Base-by-base conservation (phyloP, 2,329 filamentous ascomycete species). In the Stagonosporopsis chrysanthemi region DNA sequence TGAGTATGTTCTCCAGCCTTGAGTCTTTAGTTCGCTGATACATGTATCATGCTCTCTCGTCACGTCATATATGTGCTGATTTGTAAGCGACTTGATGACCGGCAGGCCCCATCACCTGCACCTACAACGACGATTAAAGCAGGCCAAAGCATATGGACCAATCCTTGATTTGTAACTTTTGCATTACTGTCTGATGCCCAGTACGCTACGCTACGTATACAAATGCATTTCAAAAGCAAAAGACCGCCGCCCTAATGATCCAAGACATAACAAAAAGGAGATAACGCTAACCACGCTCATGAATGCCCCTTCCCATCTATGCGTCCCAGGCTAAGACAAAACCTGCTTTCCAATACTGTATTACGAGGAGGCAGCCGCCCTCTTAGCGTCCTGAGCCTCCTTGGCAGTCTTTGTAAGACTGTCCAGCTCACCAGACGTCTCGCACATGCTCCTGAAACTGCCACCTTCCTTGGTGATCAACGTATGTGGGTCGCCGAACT, bases 401-500 rank as follows among this genome's bases (percentile, higher is more conserved):
- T 79, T 78, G n/a, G 88, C 88, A 15, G 83, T 81, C 42, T 82
- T 81, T 38, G 81, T 67, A 39, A 90, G 72, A 1, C 73, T 72
- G 1, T 88, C 86, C 60, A 89, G 73, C 42, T 76, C 74, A 1
- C 88, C 88, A 60, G 82, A 88, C 72, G 84, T 89, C 67, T 88
- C 85, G 68, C 88, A 90, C 88, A 90, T 90, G 46, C 82, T 79
- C 52, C 81, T 81, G 75, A 90, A 90, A 9, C 82, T 77, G 4
- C 91, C 89, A 2, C 85, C 86, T 55, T 90, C 81, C 67, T 88
- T 88, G 2, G 58, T 60, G 2, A 77, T 56, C 48, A 99, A 80
- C 65, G 91, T 88, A 80, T 89, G 92, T 0, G 95, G 95, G 70
- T 96, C 90, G n/a, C 88, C 95, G 72, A 86, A 99, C 78, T 99